Percentiles rank a stretch among this genome's conserved stretches.
Evolutionary conservation across 495 filamentous ascomycete genomes (phyloP).

Genomic region (Penicillium canescens): DNA sequence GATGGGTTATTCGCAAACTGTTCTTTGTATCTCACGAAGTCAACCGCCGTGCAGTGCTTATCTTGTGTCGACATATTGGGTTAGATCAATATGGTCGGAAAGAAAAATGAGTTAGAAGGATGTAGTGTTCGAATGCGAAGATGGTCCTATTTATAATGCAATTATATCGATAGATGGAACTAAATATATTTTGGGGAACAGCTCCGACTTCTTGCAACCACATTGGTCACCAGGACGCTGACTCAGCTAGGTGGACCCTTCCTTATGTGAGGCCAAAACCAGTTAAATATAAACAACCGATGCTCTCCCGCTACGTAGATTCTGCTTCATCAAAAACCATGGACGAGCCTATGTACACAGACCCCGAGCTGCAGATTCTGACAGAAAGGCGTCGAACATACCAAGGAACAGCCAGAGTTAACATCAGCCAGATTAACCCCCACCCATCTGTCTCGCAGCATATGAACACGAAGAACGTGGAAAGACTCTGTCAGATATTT

Average conservation of each 20-base stretch:
- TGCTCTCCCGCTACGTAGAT: not conserved
- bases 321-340: constrained; percentile 6
- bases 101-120: constrained; percentile 3
- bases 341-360: constrained; percentile 6
- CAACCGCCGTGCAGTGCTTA: constrained; percentile 10
- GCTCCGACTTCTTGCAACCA: too few relatives aligned
- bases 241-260: constrained; percentile 4
- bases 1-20: not conserved
- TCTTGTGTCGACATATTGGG: constrained; percentile 10
- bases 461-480: constrained; percentile 19
- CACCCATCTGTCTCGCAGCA: constrained; percentile 9
- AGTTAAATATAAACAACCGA: constrained; percentile 1
- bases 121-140: not conserved
- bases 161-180: not conserved
- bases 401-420: constrained; percentile 18
- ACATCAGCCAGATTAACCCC: constrained; percentile 19
- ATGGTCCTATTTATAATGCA: constrained; percentile 1
- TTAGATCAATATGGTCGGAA: not conserved
- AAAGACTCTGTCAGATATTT: constrained; percentile 27
- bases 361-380: constrained; percentile 1
- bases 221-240: constrained; percentile 2
- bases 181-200: not conserved
- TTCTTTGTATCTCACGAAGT: constrained; percentile 7
- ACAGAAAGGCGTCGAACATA: constrained; percentile 12
- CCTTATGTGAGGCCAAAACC: not conserved